Evolutionary conservation across 176 grass and related monocot species (phyloP).

Genomic region (Oryza coarctata): DNA sequence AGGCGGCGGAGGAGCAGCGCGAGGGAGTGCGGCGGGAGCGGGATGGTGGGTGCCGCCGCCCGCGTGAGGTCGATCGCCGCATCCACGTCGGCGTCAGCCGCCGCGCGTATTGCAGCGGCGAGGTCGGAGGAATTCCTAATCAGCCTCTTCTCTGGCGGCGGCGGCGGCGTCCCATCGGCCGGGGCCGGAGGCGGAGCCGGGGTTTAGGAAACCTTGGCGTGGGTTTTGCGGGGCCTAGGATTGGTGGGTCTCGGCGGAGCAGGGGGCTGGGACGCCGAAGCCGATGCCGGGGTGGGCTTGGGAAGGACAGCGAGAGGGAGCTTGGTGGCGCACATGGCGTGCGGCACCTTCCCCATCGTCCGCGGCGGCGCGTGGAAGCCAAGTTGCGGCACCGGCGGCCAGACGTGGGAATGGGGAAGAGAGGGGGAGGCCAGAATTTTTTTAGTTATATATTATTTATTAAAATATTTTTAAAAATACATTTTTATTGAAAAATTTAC

Average conservation of each 20-base stretch:
- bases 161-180: background rate
- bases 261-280: background rate
- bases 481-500: no score
- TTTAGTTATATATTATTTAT: no score
- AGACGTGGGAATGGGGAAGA: background rate
- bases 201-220: background rate
- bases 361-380: background rate
- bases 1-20: conserved; percentile 76
- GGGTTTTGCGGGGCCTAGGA: background rate
- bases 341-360: conserved; percentile 60
- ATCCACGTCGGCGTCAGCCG: conserved; percentile 41
- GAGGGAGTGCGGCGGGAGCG: conserved; percentile 52
- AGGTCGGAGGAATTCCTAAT: conserved; percentile 37
- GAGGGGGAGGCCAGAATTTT: no score
- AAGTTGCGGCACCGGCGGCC: background rate
- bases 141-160: conserved; percentile 7
- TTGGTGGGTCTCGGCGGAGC: background rate
- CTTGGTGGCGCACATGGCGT: conserved; percentile 64
- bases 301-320: conserved; percentile 36
- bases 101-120: conserved; percentile 37
- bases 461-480: no score
- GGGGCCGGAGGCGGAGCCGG: background rate
- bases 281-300: background rate
- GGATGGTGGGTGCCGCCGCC: conserved; percentile 40
- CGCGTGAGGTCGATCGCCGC: conserved; percentile 42